These are phyloP conservation scores for Nicotiana attenuata DNA, from an alignment of 257 asterid genomes.

Conservation along the genomic window DNA sequence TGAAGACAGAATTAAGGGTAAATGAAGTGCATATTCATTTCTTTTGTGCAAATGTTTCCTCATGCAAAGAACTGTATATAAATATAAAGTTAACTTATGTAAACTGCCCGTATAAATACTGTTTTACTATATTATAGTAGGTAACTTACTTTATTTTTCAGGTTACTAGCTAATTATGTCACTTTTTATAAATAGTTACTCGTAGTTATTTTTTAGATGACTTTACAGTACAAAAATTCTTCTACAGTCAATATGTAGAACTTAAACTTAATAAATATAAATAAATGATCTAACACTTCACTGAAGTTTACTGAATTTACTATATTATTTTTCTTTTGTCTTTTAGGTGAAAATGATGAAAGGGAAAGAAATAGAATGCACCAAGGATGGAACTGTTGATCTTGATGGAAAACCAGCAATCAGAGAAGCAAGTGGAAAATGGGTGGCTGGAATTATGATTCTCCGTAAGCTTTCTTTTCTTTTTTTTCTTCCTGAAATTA, in stretches of 20 bases:
- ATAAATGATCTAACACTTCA: too few species aligned
- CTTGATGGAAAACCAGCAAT: slow-evolving; percentile 62
- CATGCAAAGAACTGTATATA: slow-evolving; percentile 9
- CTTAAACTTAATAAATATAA: too few species aligned
- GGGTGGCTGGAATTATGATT: slow-evolving; percentile 72
- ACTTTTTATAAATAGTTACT: not conserved
- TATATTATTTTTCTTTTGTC: too few species aligned
- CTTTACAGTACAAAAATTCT: not conserved
- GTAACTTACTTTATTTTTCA: not conserved
- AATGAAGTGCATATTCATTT: not conserved
- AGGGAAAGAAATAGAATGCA: slow-evolving; percentile 31
- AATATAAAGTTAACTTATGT: not conserved
- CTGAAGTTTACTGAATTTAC: too few species aligned
- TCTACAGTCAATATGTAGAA: too few species aligned
- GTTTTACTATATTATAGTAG: too few species aligned
- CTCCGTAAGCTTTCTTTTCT: slow-evolving; percentile 40
- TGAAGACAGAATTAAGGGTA: not conserved
- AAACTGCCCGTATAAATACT: not conserved
- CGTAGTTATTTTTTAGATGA: not conserved
- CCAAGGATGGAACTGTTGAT: slow-evolving; percentile 78
- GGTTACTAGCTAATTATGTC: not conserved
- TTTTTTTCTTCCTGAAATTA: not conserved
- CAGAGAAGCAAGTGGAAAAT: slow-evolving; percentile 49
- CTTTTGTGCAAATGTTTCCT: not conserved
- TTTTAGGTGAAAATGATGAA: slow-evolving; percentile 33